Conservation (phyloP, 1,284 basidiomycete genomes). For the Puccinia triticina region DNA sequence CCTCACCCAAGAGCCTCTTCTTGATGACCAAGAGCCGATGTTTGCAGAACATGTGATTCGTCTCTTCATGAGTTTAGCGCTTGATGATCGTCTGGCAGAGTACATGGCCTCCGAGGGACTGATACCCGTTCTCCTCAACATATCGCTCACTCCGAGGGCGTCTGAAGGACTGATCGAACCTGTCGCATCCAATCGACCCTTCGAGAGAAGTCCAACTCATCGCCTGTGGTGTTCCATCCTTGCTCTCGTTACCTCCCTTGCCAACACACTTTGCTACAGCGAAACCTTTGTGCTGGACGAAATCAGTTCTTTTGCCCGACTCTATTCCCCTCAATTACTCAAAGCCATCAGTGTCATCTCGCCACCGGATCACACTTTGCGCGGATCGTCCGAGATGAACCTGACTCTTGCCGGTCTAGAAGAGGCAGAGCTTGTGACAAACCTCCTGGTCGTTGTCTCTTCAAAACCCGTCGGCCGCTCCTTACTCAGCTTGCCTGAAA, state of each 20-base stretch:
- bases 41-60: constrained; percentile 45
- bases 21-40: constrained; percentile 44
- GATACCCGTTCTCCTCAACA: constrained; percentile 47
- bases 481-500: constrained; percentile 33
- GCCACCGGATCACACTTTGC: constrained; percentile 17
- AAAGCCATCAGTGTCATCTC: constrained; percentile 33
- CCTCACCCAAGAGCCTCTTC: constrained; percentile 25
- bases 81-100: constrained; percentile 48
- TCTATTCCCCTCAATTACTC: constrained; percentile 48
- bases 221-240: constrained; percentile 50
- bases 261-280: constrained; percentile 46
- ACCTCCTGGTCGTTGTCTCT: constrained; percentile 32
- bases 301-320: constrained; percentile 46
- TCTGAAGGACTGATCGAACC: constrained; percentile 47
- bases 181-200: constrained; percentile 25
- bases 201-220: constrained; percentile 45
- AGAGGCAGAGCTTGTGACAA: constrained; percentile 41
- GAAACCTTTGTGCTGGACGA: constrained; percentile 49
- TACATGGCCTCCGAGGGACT: constrained; percentile 50
- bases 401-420: constrained; percentile 43
- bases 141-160: constrained; percentile 42
- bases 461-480: constrained; percentile 46
- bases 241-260: constrained; percentile 42
- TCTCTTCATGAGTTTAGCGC: constrained; percentile 45
- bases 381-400: constrained; percentile 32